Conservation (phyloP, 441 rosid species). For the Adansonia rubrostipa region DNA sequence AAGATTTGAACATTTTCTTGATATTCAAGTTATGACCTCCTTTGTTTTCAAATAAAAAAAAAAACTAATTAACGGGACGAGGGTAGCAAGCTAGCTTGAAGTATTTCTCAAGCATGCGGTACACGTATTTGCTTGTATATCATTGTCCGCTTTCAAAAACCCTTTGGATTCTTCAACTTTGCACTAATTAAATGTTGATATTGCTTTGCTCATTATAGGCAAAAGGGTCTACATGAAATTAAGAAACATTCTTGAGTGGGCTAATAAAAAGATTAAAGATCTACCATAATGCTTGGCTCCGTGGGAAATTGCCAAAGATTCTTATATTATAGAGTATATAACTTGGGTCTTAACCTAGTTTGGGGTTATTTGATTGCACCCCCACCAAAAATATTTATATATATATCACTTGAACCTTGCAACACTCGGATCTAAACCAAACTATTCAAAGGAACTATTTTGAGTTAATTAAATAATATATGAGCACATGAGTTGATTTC, state of each 20-base stretch:
- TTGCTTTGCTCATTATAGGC: not conserved
- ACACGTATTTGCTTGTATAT: not conserved
- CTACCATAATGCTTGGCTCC: conserved; percentile 20
- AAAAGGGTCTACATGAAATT: not conserved
- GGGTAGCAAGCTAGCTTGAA: conserved; percentile 2
- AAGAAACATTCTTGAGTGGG: not conserved
- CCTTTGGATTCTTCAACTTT: not conserved
- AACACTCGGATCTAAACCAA: not conserved
- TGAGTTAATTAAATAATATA: too few species aligned
- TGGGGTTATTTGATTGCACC: conserved; percentile 21
- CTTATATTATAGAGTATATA: conserved; percentile 23
- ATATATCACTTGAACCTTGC: conserved; percentile 34
- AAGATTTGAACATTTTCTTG: too few species aligned
- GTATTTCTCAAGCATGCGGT: conserved; percentile 18
- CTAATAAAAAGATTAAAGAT: conserved; percentile 2
- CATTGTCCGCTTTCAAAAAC: not conserved
- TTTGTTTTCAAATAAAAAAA: too few species aligned
- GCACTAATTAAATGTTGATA: not conserved
- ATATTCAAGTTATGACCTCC: too few species aligned
- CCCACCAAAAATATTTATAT: not conserved
- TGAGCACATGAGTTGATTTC: too few species aligned
- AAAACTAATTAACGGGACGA: too few species aligned
- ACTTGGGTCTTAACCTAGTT: conserved; percentile 37
- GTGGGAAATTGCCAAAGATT: conserved; percentile 29
- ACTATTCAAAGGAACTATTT: too few species aligned